These are phyloP conservation scores for Pseudozyma sp. DNA, from an alignment of 1,284 basidiomycete species.

Conservation along the genomic window DNA sequence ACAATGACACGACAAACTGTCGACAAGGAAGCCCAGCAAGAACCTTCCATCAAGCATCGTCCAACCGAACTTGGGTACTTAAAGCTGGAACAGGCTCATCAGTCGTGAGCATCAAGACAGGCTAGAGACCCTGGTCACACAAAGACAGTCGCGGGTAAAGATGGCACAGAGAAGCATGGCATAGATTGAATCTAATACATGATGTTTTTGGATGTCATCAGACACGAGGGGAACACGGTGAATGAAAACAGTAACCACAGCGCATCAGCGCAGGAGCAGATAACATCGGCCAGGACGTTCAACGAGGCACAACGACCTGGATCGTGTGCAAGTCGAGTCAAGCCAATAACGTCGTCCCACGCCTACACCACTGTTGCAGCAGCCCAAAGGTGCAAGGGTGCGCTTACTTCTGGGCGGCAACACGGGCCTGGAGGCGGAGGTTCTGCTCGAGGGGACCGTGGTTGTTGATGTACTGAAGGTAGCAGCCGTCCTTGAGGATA, in stretches of 20 bases:
- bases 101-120: no score
- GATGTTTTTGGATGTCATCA: conserved; percentile 20
- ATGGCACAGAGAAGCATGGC: conserved; percentile 41
- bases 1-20: no score
- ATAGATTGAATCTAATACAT: conserved; percentile 37
- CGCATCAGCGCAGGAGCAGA: conserved; percentile 19
- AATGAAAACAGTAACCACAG: conserved; percentile 22
- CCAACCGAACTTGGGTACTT: no score
- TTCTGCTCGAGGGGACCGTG: conserved; percentile 65
- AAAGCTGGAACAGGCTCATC: no score
- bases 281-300: not conserved
- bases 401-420: conserved; percentile 66
- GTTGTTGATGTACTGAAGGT: conserved; percentile 68
- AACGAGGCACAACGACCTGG: not conserved
- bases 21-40: no score
- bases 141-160: not conserved
- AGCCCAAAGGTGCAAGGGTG: not conserved
- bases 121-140: not conserved
- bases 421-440: conserved; percentile 65
- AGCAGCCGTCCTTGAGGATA: conserved; percentile 67
- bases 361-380: conserved; percentile 29
- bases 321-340: not conserved
- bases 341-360: not conserved
- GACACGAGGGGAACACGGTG: conserved; percentile 11
- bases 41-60: no score